Conservation (phyloP, 495 filamentous ascomycete species). For the Podospora sp. region DNA sequence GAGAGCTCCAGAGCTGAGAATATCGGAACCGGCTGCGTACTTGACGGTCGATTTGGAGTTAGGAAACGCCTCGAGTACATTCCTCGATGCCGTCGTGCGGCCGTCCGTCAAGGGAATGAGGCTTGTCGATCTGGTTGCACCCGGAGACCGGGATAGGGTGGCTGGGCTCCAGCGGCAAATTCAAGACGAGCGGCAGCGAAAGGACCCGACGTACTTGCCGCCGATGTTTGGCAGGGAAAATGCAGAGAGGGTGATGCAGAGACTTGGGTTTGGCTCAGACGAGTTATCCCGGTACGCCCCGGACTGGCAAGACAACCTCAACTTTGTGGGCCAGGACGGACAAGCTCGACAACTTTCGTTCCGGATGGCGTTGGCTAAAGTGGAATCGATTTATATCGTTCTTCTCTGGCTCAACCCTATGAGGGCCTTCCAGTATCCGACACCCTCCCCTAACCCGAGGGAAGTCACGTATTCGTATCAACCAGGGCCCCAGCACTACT, state of each 20-base stretch:
- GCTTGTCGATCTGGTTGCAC: constrained; percentile 52
- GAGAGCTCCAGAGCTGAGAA: constrained; percentile 34
- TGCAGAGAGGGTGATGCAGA: constrained; percentile 52
- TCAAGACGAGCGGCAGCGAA: constrained; percentile 52
- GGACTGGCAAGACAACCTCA: constrained; percentile 53
- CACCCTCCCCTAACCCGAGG: constrained; percentile 51
- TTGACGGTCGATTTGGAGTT: constrained; percentile 59
- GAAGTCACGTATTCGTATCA: constrained; percentile 51
- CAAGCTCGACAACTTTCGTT: constrained; percentile 45
- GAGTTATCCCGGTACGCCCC: constrained; percentile 48
- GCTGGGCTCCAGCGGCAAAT: constrained; percentile 47
- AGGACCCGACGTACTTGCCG: constrained; percentile 58
- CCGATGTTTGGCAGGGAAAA: constrained; percentile 54
- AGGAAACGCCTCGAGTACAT: constrained; percentile 54
- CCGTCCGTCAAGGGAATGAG: constrained; percentile 43
- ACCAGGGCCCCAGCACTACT: constrained; percentile 40
- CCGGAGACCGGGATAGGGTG: constrained; percentile 54
- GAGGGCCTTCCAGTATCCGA: constrained; percentile 44
- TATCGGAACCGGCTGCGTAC: constrained; percentile 53
- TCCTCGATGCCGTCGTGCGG: constrained; percentile 53
- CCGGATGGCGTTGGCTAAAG: constrained; percentile 53
- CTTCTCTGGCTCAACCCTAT: constrained; percentile 45
- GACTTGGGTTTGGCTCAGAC: constrained; percentile 49
- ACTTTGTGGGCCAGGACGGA: constrained; percentile 51
- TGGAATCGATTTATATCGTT: constrained; percentile 57